A percentile compares a stretch with the other conserved stretches of the same genome.
These are phyloP conservation scores for Macrocybe gigantea DNA, from an alignment of 768 basidiomycete genomes.

Conservation along the genomic window DNA sequence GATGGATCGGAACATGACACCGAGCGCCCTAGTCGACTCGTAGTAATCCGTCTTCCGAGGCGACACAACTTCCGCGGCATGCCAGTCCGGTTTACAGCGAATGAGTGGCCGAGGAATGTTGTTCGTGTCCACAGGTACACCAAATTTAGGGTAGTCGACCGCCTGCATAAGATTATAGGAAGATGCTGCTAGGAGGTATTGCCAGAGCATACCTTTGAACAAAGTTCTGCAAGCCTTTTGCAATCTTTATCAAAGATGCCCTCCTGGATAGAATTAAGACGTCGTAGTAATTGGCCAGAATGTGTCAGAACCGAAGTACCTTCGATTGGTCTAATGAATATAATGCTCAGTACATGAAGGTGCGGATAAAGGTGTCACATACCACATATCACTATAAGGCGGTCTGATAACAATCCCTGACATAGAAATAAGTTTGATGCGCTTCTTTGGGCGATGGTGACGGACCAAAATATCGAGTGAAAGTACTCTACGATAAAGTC, in stretches of 20 bases:
- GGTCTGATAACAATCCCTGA: constrained; percentile 64
- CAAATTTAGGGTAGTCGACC: constrained; percentile 80
- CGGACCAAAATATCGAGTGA: constrained; percentile 74
- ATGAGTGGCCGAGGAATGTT: constrained; percentile 51
- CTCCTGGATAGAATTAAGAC: constrained; percentile 27
- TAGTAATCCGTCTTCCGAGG: constrained; percentile 65
- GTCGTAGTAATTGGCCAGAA: not conserved
- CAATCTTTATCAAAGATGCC: constrained; percentile 61
- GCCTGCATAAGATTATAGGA: constrained; percentile 29
- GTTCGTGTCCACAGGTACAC: constrained; percentile 46
- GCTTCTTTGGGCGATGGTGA: not conserved
- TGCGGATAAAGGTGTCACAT: constrained; percentile 13
- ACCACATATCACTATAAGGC: constrained; percentile 70
- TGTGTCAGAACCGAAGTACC: constrained; percentile 24
- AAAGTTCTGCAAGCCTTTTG: constrained; percentile 51
- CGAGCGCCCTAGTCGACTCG: constrained; percentile 63
- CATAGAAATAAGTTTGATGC: not conserved
- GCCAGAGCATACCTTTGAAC: constrained; percentile 36
- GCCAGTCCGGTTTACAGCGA: constrained; percentile 76
- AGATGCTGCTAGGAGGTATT: not conserved
- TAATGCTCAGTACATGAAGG: not conserved
- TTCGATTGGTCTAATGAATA: constrained; percentile 58
- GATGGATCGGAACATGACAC: constrained; percentile 64
- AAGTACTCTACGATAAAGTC: constrained; percentile 83
- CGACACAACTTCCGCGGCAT: constrained; percentile 49